Conservation (phyloP, 2,329 filamentous ascomycete genomes). For the Penicillium janthinellum region DNA sequence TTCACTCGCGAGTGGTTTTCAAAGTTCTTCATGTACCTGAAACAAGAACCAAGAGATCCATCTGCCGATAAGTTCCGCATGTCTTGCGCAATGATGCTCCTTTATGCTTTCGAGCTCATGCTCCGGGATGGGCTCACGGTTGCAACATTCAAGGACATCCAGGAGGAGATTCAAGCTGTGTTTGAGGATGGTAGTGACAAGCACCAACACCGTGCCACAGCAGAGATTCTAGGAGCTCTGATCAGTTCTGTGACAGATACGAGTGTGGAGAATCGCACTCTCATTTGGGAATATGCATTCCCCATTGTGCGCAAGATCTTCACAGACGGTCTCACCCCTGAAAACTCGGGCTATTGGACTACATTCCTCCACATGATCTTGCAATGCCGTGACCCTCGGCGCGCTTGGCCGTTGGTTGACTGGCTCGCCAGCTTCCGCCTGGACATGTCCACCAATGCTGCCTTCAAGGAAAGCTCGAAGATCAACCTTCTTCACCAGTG, state of each 20-base stretch:
- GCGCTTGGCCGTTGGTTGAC: constrained; percentile 82
- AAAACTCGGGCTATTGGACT: constrained; percentile 93
- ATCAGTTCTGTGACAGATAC: constrained; percentile 80
- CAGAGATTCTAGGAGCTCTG: constrained; percentile 87
- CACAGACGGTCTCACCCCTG: constrained; percentile 87
- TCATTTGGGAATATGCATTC: constrained; percentile 86
- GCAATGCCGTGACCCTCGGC: constrained; percentile 84
- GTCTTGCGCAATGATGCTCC: constrained; percentile 80
- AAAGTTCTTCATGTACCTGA: constrained; percentile 87
- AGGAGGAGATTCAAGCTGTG: constrained; percentile 73
- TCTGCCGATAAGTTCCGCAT: constrained; percentile 85
- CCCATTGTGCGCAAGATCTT: constrained; percentile 85
- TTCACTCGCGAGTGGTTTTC: constrained; percentile 84
- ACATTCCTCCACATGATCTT: constrained; percentile 88
- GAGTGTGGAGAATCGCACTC: constrained; percentile 69
- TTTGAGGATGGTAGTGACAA: constrained; percentile 95
- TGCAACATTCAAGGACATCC: constrained; percentile 83
- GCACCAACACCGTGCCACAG: constrained; percentile 93
- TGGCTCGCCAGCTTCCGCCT: constrained; percentile 81
- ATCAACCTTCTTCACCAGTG: constrained; percentile 87
- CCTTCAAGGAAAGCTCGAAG: constrained; percentile 98
- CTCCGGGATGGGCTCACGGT: constrained; percentile 71
- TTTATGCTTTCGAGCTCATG: constrained; percentile 88
- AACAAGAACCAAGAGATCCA: constrained; percentile 88
- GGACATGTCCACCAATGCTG: constrained; percentile 92